A percentile compares a stretch with the other conserved stretches of the same genome.
These are phyloP conservation scores for Diversispora eburnea DNA, from an alignment of 192 early-diverging fungal genomes.

Conservation along the genomic window DNA sequence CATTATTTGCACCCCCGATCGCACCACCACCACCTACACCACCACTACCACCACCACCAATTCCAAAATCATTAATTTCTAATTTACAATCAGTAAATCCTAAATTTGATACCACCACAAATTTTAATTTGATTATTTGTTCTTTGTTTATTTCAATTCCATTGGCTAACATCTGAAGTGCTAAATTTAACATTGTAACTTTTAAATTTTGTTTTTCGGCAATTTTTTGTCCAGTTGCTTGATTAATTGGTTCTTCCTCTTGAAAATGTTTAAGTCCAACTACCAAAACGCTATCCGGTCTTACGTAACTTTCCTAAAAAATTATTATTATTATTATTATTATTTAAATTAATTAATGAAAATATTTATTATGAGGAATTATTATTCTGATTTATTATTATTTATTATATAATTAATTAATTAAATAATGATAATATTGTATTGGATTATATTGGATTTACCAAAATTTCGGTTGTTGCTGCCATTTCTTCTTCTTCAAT, in stretches of 20 bases:
- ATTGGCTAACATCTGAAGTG: slow-evolving; percentile 55
- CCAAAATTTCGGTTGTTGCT: slow-evolving; percentile 25
- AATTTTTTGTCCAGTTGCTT: slow-evolving; percentile 21
- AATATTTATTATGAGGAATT: not conserved
- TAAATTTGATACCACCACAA: slow-evolving; percentile 44
- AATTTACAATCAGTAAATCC: slow-evolving; percentile 49
- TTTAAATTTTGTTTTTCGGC: slow-evolving; percentile 42
- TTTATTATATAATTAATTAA: no score
- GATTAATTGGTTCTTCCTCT: not conserved
- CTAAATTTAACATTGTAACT: slow-evolving; percentile 45
- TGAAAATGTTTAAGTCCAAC: slow-evolving; percentile 24
- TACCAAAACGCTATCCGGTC: slow-evolving; percentile 26
- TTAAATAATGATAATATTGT: no score
- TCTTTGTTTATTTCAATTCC: slow-evolving; percentile 42
- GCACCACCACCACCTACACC: no score
- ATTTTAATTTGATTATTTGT: slow-evolving; percentile 48
- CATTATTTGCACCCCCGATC: no score
- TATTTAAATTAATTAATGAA: not conserved
- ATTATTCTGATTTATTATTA: no score
- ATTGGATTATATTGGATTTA: not conserved
- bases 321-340: not conserved
- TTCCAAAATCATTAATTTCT: not conserved
- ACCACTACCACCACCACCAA: no score
- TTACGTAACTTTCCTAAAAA: slow-evolving; percentile 29
- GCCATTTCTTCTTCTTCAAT: slow-evolving; percentile 14